These are phyloP conservation scores for Xylogone sp. DNA, from an alignment of 2,329 filamentous ascomycete species.

Conservation along the genomic window DNA sequence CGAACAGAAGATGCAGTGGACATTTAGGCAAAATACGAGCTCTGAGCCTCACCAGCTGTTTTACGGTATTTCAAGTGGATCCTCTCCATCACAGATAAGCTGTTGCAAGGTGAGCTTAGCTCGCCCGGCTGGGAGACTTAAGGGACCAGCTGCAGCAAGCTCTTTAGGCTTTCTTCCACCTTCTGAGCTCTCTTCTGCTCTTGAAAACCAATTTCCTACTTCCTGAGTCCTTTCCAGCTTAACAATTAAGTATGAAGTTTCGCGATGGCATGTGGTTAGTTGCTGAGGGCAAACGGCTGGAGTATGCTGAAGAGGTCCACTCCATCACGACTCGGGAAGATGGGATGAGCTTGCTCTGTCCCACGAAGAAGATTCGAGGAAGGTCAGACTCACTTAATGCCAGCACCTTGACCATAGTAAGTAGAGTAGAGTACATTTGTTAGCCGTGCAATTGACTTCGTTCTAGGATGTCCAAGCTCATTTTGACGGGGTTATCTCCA, in stretches of 20 bases:
- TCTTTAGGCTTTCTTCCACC: not conserved
- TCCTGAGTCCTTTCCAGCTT: not conserved
- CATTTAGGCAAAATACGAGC: not conserved
- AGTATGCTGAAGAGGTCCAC: conserved; percentile 65
- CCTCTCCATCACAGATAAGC: not conserved
- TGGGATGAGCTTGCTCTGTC: conserved; percentile 52
- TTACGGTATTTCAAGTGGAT: not conserved
- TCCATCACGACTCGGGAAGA: conserved; percentile 39
- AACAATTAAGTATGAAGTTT: conserved; percentile 47
- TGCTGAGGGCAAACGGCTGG: conserved; percentile 54
- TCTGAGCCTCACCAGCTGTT: not conserved
- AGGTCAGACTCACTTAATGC: conserved; percentile 55
- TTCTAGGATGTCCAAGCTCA: conserved; percentile 50
- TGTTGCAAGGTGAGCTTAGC: not conserved
- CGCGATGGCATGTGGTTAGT: conserved; percentile 66
- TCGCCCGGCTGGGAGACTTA: not conserved
- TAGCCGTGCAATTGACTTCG: not conserved
- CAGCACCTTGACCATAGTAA: conserved; percentile 48
- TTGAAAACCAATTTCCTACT: not conserved
- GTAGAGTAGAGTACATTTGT: conserved; percentile 6
- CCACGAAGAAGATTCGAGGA: conserved; percentile 49
- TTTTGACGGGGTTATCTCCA: conserved; percentile 55
- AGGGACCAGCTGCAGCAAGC: not conserved
- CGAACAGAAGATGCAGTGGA: not conserved
- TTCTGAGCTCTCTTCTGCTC: not conserved